Conservation (phyloP, 768 basidiomycete genomes). For the Suillus ampliporus region DNA sequence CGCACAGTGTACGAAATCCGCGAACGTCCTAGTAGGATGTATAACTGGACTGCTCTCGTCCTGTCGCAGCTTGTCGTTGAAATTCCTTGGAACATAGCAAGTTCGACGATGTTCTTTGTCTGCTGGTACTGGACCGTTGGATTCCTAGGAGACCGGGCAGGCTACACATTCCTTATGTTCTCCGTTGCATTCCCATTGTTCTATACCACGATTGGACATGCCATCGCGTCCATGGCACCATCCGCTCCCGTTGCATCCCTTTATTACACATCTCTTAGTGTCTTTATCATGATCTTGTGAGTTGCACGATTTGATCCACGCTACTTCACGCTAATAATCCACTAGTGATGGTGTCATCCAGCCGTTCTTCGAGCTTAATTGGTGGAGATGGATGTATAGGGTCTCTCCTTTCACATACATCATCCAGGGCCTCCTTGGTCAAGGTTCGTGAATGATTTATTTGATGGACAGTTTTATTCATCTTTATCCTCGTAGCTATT, state of each 20-base stretch:
- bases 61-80: slow-evolving; percentile 61
- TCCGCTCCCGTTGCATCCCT: slow-evolving; percentile 63
- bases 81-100: slow-evolving; percentile 65
- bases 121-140: slow-evolving; percentile 78
- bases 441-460: slow-evolving; percentile 44
- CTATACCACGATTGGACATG: slow-evolving; percentile 65
- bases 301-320: background rate
- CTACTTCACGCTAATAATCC: background rate
- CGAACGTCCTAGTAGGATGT: slow-evolving; percentile 68
- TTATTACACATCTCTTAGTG: slow-evolving; percentile 61
- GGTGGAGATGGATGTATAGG: slow-evolving; percentile 76
- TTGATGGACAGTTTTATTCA: background rate
- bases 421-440: slow-evolving; percentile 51
- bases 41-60: slow-evolving; percentile 64
- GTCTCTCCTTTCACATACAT: slow-evolving; percentile 61
- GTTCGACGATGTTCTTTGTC: slow-evolving; percentile 63
- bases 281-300: slow-evolving; percentile 62
- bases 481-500: slow-evolving; percentile 44
- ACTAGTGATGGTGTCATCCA: slow-evolving; percentile 63
- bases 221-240: slow-evolving; percentile 64
- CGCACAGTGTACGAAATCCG: slow-evolving; percentile 68
- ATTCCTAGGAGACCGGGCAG: slow-evolving; percentile 55
- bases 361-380: slow-evolving; percentile 61
- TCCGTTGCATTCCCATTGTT: slow-evolving; percentile 61
- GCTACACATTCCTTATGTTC: slow-evolving; percentile 60